Evolutionary conservation across 2,329 filamentous ascomycete species (phyloP).

Genomic region (Colletotrichum musicola): DNA sequence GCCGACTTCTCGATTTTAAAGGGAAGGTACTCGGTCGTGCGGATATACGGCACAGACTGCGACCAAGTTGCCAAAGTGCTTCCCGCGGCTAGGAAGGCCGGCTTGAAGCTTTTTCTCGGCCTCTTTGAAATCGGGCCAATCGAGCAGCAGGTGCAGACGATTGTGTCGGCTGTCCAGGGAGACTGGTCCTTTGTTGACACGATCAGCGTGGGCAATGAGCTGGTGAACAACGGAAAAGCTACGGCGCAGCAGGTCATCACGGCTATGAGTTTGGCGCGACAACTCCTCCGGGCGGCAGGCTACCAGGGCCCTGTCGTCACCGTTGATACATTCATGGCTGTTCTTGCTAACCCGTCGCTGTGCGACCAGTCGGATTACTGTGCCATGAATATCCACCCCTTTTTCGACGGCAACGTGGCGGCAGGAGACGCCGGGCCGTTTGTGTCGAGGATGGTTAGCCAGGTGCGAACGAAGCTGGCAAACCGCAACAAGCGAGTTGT

Average conservation of each 20-base stretch:
- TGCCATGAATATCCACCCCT: conserved; percentile 85
- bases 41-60: conserved; percentile 86
- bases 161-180: conserved; percentile 69
- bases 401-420: conserved; percentile 77
- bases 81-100: conserved; percentile 71
- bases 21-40: conserved; percentile 71
- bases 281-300: conserved; percentile 69
- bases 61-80: conserved; percentile 75
- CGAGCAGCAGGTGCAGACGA: conserved; percentile 67
- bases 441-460: conserved; percentile 67
- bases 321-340: conserved; percentile 82
- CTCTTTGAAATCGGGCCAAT: conserved; percentile 75
- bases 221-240: conserved; percentile 74
- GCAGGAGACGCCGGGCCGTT: conserved; percentile 76
- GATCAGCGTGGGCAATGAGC: conserved; percentile 84
- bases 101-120: conserved; percentile 80
- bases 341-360: conserved; percentile 75
- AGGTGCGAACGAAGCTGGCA: conserved; percentile 57
- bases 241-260: conserved; percentile 66
- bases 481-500: conserved; percentile 70
- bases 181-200: conserved; percentile 80
- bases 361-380: conserved; percentile 83
- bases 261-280: conserved; percentile 70
- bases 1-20: conserved; percentile 71
- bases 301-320: conserved; percentile 82